These are phyloP conservation scores for Nannochloris sp. DNA, from an alignment of 139 green algal genomes.

Conservation along the genomic window DNA sequence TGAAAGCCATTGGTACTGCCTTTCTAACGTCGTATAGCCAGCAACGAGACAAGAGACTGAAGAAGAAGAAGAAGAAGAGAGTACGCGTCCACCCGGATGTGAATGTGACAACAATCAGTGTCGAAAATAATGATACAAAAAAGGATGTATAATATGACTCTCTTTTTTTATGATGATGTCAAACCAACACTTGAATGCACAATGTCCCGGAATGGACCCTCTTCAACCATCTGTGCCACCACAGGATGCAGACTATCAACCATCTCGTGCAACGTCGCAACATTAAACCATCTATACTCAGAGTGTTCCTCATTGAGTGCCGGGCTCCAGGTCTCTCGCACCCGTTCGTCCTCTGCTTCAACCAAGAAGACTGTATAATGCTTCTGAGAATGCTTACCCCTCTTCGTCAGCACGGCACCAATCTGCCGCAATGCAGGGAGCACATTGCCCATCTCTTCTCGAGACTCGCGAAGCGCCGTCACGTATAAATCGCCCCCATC, in stretches of 20 bases:
- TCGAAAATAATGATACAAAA: too few species aligned
- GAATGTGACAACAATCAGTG: too few species aligned
- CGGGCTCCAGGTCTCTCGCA: slow-evolving; percentile 3
- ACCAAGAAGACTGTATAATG: slow-evolving; percentile 61
- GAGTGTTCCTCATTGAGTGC: slow-evolving; percentile 54
- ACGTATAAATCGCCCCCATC: slow-evolving; percentile 41
- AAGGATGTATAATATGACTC: neutral
- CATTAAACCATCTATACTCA: slow-evolving; percentile 34
- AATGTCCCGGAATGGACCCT: neutral
- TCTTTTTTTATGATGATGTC: neutral
- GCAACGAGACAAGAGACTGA: too few species aligned
- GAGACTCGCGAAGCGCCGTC: slow-evolving; percentile 41
- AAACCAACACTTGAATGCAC: neutral
- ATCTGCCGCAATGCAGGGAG: neutral
- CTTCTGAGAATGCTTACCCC: slow-evolving; percentile 63
- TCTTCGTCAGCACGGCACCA: slow-evolving; percentile 19
- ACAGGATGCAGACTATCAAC: slow-evolving; percentile 19
- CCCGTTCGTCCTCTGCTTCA: slow-evolving; percentile 7
- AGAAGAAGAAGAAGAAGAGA: too few species aligned
- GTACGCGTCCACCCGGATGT: too few species aligned
- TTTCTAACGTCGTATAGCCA: too few species aligned
- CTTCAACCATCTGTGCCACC: slow-evolving; percentile 3
- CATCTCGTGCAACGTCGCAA: neutral
- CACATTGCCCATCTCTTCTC: slow-evolving; percentile 40
- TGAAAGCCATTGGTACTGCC: too few species aligned